Evolutionary conservation across 345 rosid species (phyloP).

Genomic region (Odontarrhena argentea): DNA sequence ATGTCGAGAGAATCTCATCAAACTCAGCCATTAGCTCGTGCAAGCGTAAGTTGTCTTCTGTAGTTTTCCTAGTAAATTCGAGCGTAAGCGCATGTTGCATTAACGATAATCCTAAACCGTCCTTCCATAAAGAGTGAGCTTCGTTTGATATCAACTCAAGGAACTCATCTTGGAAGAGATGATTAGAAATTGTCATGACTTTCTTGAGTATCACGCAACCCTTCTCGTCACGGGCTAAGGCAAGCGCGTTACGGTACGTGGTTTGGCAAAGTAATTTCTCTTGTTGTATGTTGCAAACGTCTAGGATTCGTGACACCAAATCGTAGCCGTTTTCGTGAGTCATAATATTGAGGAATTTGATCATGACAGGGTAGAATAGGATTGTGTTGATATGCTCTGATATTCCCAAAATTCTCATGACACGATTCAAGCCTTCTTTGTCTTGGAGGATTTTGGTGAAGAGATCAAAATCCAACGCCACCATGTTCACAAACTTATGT

Average conservation of each 20-base stretch:
- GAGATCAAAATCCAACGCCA: constrained; percentile 1
- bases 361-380: not conserved
- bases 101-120: not conserved
- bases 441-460: constrained; percentile 1
- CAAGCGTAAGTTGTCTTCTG: not conserved
- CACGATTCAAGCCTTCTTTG: not conserved
- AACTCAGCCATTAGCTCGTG: constrained; percentile 18
- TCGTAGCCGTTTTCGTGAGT: not conserved
- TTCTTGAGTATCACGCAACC: not conserved
- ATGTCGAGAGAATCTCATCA: not conserved
- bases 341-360: not conserved
- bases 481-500: too few species aligned
- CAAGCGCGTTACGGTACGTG: not conserved
- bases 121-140: not conserved
- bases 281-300: not conserved
- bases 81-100: not conserved
- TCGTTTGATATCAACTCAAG: not conserved
- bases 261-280: not conserved
- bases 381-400: not conserved
- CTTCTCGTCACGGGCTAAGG: not conserved
- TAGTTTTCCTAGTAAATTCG: not conserved
- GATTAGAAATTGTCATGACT: not conserved
- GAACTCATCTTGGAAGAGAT: not conserved
- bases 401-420: constrained; percentile 7
- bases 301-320: not conserved